phyloP scores from a whole-genome alignment of 495 filamentous ascomycete species.

The Trichocladium antarcticum region DNA sequence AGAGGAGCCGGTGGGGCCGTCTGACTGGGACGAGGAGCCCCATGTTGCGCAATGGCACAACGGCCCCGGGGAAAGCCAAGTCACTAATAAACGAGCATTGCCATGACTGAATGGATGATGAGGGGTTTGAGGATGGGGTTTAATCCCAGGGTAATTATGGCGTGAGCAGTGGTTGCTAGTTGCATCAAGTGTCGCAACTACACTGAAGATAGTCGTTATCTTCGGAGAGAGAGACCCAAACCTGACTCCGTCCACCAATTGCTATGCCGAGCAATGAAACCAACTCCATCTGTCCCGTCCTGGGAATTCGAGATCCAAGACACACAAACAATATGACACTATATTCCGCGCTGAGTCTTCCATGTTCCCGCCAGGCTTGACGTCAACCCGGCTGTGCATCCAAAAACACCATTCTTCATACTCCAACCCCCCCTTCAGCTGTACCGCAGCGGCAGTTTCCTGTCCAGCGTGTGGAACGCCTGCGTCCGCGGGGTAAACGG shows the following conservation, averaged over 20 bases:
- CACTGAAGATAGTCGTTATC: background rate
- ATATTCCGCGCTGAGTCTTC: background rate
- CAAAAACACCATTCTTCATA: too few species aligned
- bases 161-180: too few species aligned
- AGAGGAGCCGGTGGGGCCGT: constrained; percentile 34
- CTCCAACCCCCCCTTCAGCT: background rate
- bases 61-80: constrained; percentile 42
- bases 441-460: constrained; percentile 32
- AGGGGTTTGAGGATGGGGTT: too few species aligned
- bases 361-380: background rate
- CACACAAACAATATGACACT: background rate
- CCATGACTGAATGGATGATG: constrained; percentile 11
- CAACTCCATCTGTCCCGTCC: background rate
- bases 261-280: background rate
- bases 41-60: constrained; percentile 54
- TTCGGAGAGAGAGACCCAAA: too few species aligned
- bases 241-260: too few species aligned
- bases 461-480: constrained; percentile 44
- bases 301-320: background rate
- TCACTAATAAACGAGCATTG: constrained; percentile 39
- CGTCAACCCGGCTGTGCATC: too few species aligned
- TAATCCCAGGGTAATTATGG: too few species aligned
- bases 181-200: constrained; percentile 2
- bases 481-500: constrained; percentile 45
- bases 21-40: constrained; percentile 44